phyloP scores from a whole-genome alignment of 805 yeast genomes.

The Wickerhamomyces hampshirensis region DNA sequence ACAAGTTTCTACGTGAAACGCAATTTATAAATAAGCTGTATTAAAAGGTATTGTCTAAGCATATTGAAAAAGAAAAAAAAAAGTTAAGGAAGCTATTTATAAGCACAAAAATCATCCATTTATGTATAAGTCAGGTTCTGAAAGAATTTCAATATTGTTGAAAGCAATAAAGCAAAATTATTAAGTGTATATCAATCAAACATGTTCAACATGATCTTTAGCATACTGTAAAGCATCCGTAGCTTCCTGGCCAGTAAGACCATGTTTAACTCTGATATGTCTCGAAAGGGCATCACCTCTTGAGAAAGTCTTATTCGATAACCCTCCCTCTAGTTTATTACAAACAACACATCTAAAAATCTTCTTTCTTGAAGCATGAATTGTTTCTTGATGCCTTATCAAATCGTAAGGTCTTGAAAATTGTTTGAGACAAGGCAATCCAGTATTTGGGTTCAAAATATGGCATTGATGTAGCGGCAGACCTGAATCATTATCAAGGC shows the following conservation, averaged over 20 bases:
- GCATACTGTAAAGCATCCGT: constrained; percentile 68
- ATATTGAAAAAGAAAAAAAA: background rate
- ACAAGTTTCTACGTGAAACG: too few relatives aligned
- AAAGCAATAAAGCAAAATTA: too few relatives aligned
- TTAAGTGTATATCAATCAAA: constrained; percentile 4
- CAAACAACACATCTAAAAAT: constrained; percentile 85
- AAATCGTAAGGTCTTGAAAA: constrained; percentile 94
- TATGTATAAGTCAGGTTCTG: background rate
- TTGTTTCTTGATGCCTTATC: constrained; percentile 93
- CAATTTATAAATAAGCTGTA: background rate
- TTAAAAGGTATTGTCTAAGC: background rate
- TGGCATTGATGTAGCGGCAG: constrained; percentile 49
- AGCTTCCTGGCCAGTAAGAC: constrained; percentile 61
- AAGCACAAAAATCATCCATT: background rate
- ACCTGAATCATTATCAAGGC: background rate
- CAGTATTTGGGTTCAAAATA: constrained; percentile 55
- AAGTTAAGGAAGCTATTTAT: background rate
- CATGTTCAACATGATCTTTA: constrained; percentile 68
- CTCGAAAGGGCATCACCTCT: constrained; percentile 93
- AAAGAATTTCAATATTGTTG: too few relatives aligned
- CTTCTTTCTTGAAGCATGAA: constrained; percentile 84
- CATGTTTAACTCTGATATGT: constrained; percentile 90
- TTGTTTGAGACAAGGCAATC: constrained; percentile 63
- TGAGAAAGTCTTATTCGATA: constrained; percentile 70
- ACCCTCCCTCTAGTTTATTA: constrained; percentile 39